phyloP scores from a whole-genome alignment of 345 rosid genomes.

The Microcos paniculata region DNA sequence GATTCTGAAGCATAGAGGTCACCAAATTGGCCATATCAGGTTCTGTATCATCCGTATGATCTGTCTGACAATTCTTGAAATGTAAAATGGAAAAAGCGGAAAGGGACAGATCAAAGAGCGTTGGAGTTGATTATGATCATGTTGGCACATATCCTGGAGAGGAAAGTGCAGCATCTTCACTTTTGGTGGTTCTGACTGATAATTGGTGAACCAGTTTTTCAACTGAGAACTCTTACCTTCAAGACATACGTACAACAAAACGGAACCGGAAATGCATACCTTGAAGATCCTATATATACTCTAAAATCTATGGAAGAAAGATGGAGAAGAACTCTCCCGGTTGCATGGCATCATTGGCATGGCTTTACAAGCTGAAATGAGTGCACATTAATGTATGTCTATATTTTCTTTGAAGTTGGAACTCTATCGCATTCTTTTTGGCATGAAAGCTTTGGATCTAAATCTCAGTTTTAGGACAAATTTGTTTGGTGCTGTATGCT shows the following conservation, averaged over 20 bases:
- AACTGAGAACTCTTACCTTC: too few species aligned
- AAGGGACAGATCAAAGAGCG: not conserved
- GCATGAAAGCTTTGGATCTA: not conserved
- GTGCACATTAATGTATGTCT: not conserved
- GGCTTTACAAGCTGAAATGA: not conserved
- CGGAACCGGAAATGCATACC: too few species aligned
- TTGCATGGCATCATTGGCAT: not conserved
- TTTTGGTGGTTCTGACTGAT: too few species aligned
- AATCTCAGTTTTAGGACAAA: not conserved
- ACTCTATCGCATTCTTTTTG: not conserved
- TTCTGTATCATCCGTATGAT: not conserved
- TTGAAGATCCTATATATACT: too few species aligned
- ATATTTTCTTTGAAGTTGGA: not conserved
- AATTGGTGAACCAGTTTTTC: too few species aligned
- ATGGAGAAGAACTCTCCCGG: too few species aligned
- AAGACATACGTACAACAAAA: too few species aligned
- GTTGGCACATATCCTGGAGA: not conserved
- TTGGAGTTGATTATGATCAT: not conserved
- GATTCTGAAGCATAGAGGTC: not conserved
- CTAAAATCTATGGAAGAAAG: not conserved
- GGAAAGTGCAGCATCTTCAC: not conserved
- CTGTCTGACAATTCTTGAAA: not conserved
- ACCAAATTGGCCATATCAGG: not conserved
- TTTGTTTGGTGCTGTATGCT: too few species aligned
- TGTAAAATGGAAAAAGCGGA: not conserved